Conservation (phyloP, 2,329 filamentous ascomycete species). For the Cadophora malorum region DNA sequence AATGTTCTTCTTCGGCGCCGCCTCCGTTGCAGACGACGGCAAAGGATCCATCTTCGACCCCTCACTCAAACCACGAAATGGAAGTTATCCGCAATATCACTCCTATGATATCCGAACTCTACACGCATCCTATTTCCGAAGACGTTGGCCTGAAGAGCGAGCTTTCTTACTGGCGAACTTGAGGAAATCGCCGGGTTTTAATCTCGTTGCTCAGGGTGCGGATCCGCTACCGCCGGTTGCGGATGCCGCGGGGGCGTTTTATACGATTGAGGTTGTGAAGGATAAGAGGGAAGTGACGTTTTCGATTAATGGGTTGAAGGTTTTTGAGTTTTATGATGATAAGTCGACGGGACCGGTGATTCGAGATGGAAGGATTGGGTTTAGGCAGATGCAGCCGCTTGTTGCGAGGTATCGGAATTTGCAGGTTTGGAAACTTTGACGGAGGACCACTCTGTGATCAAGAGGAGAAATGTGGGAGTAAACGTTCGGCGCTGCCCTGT, state of each 20-base stretch:
- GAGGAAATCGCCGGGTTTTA: conserved; percentile 9
- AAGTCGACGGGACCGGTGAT: conserved; percentile 4
- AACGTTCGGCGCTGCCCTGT: too few species aligned
- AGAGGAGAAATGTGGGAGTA: too few species aligned
- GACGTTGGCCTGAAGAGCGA: conserved; percentile 9
- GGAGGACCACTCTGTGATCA: too few species aligned
- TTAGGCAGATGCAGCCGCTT: conserved; percentile 12
- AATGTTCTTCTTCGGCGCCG: conserved; percentile 13
- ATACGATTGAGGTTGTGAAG: conserved; percentile 14
- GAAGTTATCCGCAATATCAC: background rate
- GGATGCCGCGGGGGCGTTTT: conserved; percentile 5
- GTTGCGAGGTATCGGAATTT: conserved; percentile 16
- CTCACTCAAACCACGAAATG: background rate
- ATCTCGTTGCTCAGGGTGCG: conserved; percentile 4
- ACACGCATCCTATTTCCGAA: background rate
- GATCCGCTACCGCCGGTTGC: conserved; percentile 4
- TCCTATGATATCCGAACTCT: background rate
- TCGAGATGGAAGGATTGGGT: background rate
- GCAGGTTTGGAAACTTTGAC: conserved; percentile 10
- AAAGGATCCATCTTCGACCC: background rate
- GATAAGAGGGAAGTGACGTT: conserved; percentile 9
- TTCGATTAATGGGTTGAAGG: conserved; percentile 1
- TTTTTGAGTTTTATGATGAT: conserved; percentile 5
- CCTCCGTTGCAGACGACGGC: background rate
- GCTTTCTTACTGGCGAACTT: conserved; percentile 1